Evolutionary conservation across 208 protist species (phyloP), one percentile per base, ranked within the genome.

Genomic region (Borovskyia barvae): DNA sequence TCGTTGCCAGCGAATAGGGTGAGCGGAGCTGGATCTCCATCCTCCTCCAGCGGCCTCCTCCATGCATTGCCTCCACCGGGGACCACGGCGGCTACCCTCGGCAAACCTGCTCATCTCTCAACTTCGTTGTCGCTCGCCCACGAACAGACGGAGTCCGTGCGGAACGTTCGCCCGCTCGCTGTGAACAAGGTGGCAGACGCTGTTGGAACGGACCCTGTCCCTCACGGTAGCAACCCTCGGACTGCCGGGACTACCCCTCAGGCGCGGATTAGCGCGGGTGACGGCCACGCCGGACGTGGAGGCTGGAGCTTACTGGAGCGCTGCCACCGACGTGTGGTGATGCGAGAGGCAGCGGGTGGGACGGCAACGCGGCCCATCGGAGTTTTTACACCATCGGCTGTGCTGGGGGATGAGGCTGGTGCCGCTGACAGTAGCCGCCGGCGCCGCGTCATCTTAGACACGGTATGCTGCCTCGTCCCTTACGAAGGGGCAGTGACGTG

Each of bases 391-490:
- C 57, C 46, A 20, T 72, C 36, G 11, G 68, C 41, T 7, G 39
- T 51, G 24, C 47, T 49, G 20, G 63, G 47, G 24, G 53, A 57
- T 22, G 51, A 14, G 15, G 55, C 26, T 15, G 41, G 39, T 3
- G 4, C 57, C 11, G 39, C 30, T 11, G 66, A 66, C 14, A 41
- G 40, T 17, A 39, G 33, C 45, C 40, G 41, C 29, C 26, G 62
- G 4, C 62, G 62, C 5, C 51, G 51, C 4, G 62, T 68, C n/a
- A 41, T 68, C 7, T 20, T 60, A 29, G 62, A 59, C 19, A 36
- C 62, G 20, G 48, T 29, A n/a, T 26, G 45, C 11, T 61, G 26
- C 32, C 62, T 68, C 28, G 62, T 68, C 14, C 62, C 62, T 8
- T 68, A 68, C 22, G 52, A 68, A 1, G 51, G 62, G 7, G 62